Evolutionary conservation across 805 yeast genomes (phyloP).

Genomic region (Kazachstania bromeliacearum): DNA sequence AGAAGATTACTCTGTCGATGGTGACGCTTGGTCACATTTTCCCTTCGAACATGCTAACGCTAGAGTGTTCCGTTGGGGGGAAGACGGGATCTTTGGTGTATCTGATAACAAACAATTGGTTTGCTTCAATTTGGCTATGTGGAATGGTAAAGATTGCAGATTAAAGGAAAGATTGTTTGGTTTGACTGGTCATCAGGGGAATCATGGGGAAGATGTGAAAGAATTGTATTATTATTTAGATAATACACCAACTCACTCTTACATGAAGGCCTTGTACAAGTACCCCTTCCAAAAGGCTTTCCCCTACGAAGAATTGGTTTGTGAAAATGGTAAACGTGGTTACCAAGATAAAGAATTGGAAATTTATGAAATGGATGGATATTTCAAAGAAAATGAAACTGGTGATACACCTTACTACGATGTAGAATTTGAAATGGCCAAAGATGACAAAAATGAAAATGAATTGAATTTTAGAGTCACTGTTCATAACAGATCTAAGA

Average conservation of each 20-base stretch:
- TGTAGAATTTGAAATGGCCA: constrained; percentile 83
- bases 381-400: constrained; percentile 45
- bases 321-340: constrained; percentile 55
- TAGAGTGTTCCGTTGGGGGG: constrained; percentile 89
- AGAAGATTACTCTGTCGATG: constrained; percentile 77
- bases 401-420: constrained; percentile 76
- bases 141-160: constrained; percentile 84
- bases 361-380: constrained; percentile 63
- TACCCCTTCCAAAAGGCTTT: constrained; percentile 72
- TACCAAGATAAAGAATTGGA: constrained; percentile 71
- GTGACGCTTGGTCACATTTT: constrained; percentile 86
- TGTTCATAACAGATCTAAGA: constrained; percentile 71
- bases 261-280: constrained; percentile 84
- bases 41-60: constrained; percentile 78
- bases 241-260: constrained; percentile 87
- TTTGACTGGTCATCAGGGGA: constrained; percentile 85
- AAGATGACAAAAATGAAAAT: constrained; percentile 70
- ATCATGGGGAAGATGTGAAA: constrained; percentile 94
- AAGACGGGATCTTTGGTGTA: constrained; percentile 88
- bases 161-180: constrained; percentile 84
- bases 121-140: constrained; percentile 71
- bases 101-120: constrained; percentile 73
- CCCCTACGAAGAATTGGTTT: constrained; percentile 70
- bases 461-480: constrained; percentile 76
- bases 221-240: constrained; percentile 78